A percentile compares a stretch with the other conserved stretches of the same genome.
Conservation (phyloP, 257 asterid genomes). For the Solanum arcanum region DNA sequence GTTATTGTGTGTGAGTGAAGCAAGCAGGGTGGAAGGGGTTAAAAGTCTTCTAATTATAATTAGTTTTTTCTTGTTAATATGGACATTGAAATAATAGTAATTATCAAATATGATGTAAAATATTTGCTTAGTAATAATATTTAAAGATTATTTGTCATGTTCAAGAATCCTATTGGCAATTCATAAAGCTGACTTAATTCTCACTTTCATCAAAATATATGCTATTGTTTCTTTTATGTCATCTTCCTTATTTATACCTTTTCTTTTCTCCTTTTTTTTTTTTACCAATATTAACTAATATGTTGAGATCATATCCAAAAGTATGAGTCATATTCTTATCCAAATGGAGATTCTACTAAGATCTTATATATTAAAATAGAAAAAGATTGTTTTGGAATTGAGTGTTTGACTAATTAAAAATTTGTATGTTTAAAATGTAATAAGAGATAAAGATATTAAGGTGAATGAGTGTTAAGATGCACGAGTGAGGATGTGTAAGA, state of each 20-base stretch:
- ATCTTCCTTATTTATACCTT: no score
- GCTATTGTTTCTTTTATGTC: not conserved
- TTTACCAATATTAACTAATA: not conserved
- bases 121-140: not conserved
- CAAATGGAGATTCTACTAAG: not conserved
- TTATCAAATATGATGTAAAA: not conserved
- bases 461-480: no score
- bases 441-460: no score
- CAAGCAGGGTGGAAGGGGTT: not conserved
- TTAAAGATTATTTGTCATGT: not conserved
- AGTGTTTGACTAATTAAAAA: not conserved
- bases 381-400: accelerated
- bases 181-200: not conserved
- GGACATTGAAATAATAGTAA: not conserved
- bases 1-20: not conserved
- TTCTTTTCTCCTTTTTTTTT: no score
- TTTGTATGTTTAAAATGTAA: no score
- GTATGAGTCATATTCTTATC: not conserved
- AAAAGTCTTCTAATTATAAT: no score
- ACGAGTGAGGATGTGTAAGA: no score
- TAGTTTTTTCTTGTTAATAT: no score
- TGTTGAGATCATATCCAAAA: not conserved
- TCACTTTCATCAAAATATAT: not conserved
- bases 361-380: not conserved
- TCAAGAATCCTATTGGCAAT: not conserved